Evolutionary conservation across 805 yeast genomes (phyloP).

Genomic region (Kazachstania bromeliacearum): DNA sequence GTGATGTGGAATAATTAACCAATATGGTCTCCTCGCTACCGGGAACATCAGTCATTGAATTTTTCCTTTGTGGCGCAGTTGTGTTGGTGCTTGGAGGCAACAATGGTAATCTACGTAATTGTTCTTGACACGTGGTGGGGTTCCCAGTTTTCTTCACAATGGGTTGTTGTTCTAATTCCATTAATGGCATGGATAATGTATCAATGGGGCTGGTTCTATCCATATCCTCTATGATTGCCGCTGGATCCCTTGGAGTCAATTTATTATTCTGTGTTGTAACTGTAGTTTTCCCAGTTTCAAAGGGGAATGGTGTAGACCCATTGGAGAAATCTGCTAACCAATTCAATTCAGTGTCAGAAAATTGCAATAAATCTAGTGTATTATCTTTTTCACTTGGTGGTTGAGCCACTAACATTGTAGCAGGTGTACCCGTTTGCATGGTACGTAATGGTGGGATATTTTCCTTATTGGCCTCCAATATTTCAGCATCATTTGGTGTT

Average conservation of each 20-base stretch:
- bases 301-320: neutral
- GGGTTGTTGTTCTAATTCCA: conserved; percentile 23
- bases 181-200: conserved; percentile 28
- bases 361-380: conserved; percentile 10
- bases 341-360: conserved; percentile 15
- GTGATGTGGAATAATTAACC: conserved; percentile 7
- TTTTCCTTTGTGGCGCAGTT: neutral
- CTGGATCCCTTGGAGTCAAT: conserved; percentile 7
- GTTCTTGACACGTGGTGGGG: conserved; percentile 21
- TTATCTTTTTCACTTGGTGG: conserved; percentile 1
- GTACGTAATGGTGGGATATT: conserved; percentile 19
- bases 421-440: no score
- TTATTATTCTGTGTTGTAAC: conserved; percentile 1
- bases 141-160: conserved; percentile 1
- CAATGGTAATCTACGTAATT: conserved; percentile 23
- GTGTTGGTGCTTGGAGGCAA: conserved; percentile 9
- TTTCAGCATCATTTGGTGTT: neutral
- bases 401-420: conserved; percentile 1
- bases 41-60: neutral
- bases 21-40: conserved; percentile 8
- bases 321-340: conserved; percentile 21
- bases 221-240: conserved; percentile 13
- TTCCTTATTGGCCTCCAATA: conserved; percentile 18
- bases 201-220: conserved; percentile 28
- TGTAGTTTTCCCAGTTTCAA: neutral